Evolutionary conservation across 1,139 yeast genomes (phyloP), one percentile per base, ranked within the genome.

Genomic region (Meyerozyma sp.): DNA sequence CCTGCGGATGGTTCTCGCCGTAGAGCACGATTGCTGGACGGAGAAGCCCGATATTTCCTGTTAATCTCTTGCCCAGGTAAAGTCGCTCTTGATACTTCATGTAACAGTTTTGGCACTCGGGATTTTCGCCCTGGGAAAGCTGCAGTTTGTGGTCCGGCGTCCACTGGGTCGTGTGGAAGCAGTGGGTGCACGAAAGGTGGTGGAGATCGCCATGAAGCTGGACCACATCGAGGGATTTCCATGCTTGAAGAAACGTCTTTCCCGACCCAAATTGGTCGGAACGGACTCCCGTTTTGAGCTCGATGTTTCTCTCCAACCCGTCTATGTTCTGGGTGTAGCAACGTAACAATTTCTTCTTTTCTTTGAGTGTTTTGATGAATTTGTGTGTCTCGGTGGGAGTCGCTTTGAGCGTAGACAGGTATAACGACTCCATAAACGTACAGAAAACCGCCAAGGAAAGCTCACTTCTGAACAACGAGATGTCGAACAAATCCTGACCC

Each of bases 131-230:
- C 18, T 65, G 63, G 38, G 70, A 65, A 44, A 82, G 65, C 44
- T 60, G 59, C 11, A 55, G 61, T 40, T 75, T 73, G 56, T 70
- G 69, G 28, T 73, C 75, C 14, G 69, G 62, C 29, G 71, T 75
- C 96, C 98, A 91, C 29, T 71, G 70, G 52, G 70, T 81, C 23
- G 65, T 66, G 37, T 70, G 57, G 48, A 73, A 75, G 60, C 98
- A 93, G 41, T 72, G 71, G 9, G 89, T 83, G 59, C 96, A 89
- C 23, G 83, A 68, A 44, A 93, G 68, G 44, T 77, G 74, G 56
- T 87, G 88, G 43, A 93, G 69, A 61, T 89, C 91, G 1, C 98
- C 98, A 57, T 93, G 98, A 35, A 93, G 68, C 61, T 89, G 97
- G 9, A 91, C 82, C 16, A 88, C 95, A 52, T 89, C 91, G 44